Evolutionary conservation across 2,329 filamentous ascomycete genomes (phyloP), one percentile per base, ranked within the genome.

Genomic region (Stagonosporopsis chrysanthemi): DNA sequence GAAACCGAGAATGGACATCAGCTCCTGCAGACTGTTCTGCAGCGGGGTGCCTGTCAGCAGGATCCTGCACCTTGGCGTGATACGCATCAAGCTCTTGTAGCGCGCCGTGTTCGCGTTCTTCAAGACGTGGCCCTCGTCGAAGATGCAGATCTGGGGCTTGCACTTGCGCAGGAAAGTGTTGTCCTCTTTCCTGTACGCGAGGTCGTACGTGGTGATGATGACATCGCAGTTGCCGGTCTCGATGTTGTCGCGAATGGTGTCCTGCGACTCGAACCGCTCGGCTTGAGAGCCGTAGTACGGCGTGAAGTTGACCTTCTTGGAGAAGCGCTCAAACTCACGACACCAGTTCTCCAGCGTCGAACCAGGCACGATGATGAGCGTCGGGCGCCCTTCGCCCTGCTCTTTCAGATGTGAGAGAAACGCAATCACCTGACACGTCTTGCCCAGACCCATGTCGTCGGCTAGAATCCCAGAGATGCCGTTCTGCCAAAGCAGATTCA

Each of bases 341-440:
- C 96, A 84, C 95, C 95, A 99, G 72, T 99, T 99, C 70, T 97
- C 94, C 9, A 97, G 84, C 0, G 94, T 97, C 0, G 94, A 97
- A 0, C 92, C 90, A 5, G 95, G 95, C 1, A 98, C 95, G 26
- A 99, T 88, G 35, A 99, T 85, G 33, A 99, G 79, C 72, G 97
- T 87, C 80, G 80, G 92, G 69, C 91, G 92, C 80, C 70, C 86
- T 71, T 79, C 83, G 61, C 79, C 86, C 28, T 85, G 85, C 70
- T 92, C 87, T 15, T 90, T 87, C 24, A 99, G 81, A 67, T 97
- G 89, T 15, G 92, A 90, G 42, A 99, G 83, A 68, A 99, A 92
- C 0, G 92, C 88, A 65, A 99, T 97, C 60, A 98, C 92, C 71
- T 99, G 94, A 68, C 92, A 97, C 0, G 95, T 99, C 81, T 99